A percentile compares a stretch with the other conserved stretches of the same genome.
phyloP scores from a whole-genome alignment of 306 rosid species.

The Prunus padus region DNA sequence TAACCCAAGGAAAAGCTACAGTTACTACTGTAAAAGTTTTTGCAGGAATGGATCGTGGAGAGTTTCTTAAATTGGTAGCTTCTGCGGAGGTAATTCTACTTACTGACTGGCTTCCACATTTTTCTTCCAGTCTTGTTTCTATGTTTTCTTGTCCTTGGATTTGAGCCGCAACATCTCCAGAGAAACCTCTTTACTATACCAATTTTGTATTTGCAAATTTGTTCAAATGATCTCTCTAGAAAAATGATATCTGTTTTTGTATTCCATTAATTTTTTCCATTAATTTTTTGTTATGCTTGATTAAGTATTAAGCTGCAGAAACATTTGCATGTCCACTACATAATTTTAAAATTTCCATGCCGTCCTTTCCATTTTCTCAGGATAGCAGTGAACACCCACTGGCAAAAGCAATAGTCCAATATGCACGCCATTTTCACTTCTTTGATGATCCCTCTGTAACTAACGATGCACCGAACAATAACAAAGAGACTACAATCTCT shows the following conservation, averaged over 20 bases:
- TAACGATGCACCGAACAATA: constrained; percentile 38
- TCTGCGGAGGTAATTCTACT: constrained; percentile 83
- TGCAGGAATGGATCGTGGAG: constrained; percentile 81
- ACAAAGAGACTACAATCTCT: constrained; percentile 36
- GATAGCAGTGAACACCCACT: constrained; percentile 97
- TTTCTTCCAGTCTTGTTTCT: not conserved
- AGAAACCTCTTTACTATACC: not conserved
- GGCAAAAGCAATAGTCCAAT: constrained; percentile 86
- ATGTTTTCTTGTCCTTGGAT: not conserved
- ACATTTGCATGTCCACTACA: not conserved
- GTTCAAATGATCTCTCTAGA: not conserved
- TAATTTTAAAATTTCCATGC: not conserved
- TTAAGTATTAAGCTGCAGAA: not conserved
- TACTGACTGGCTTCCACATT: constrained; percentile 17
- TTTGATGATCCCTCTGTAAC: constrained; percentile 63
- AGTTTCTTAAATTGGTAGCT: constrained; percentile 93
- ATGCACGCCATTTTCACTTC: constrained; percentile 93
- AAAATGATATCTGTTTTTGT: not conserved
- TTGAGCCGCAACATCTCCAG: not conserved
- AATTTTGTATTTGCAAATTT: not conserved
- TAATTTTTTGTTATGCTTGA: not conserved
- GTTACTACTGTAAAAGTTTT: constrained; percentile 80
- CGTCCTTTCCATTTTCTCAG: constrained; percentile 34
- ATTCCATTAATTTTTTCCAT: not conserved
- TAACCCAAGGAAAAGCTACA: constrained; percentile 90